phyloP scores from a whole-genome alignment of 495 filamentous ascomycete species.

The Coniosporium apollinis region DNA sequence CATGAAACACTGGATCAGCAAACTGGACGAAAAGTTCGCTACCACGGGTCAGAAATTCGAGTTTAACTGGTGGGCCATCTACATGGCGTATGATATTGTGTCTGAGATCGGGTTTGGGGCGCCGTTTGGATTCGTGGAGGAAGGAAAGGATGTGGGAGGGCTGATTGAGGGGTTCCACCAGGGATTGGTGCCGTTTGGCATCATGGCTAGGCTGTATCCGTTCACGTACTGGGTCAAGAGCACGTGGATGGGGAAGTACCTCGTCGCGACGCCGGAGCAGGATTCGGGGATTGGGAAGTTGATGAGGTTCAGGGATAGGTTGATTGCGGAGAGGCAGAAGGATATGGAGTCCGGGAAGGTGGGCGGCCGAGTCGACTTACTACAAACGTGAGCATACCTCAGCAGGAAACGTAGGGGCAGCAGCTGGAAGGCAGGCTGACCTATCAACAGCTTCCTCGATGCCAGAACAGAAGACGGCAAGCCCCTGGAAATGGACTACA shows the following conservation, averaged over 20 bases:
- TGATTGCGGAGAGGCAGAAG: constrained; percentile 17
- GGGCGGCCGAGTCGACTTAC: constrained; percentile 18
- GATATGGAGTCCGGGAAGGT: constrained; percentile 17
- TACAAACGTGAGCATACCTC: constrained; percentile 22
- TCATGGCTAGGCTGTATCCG: constrained; percentile 33
- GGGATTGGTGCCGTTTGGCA: constrained; percentile 30
- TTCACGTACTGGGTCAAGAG: constrained; percentile 36
- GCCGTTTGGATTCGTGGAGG: constrained; percentile 43
- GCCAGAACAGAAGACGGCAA: constrained; percentile 30
- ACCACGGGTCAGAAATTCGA: constrained; percentile 30
- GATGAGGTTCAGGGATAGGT: constrained; percentile 31
- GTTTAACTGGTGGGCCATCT: constrained; percentile 33
- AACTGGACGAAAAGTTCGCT: constrained; percentile 27
- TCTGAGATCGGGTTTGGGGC: constrained; percentile 45
- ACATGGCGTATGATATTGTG: constrained; percentile 47
- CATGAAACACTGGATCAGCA: constrained; percentile 28
- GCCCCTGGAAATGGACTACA: constrained; percentile 30
- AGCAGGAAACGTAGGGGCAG: too few species aligned
- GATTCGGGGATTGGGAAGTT: constrained; percentile 34
- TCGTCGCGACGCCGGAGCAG: constrained; percentile 39
- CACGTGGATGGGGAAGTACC: constrained; percentile 35
- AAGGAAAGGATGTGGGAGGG: constrained; percentile 38
- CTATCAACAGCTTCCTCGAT: constrained; percentile 27
- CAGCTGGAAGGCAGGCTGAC: too few species aligned
- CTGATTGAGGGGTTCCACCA: constrained; percentile 37